Percentiles rank a stretch among this genome's conserved stretches.
Evolutionary conservation across 768 basidiomycete genomes (phyloP).

Genomic region (Crepidotus variabilis): DNA sequence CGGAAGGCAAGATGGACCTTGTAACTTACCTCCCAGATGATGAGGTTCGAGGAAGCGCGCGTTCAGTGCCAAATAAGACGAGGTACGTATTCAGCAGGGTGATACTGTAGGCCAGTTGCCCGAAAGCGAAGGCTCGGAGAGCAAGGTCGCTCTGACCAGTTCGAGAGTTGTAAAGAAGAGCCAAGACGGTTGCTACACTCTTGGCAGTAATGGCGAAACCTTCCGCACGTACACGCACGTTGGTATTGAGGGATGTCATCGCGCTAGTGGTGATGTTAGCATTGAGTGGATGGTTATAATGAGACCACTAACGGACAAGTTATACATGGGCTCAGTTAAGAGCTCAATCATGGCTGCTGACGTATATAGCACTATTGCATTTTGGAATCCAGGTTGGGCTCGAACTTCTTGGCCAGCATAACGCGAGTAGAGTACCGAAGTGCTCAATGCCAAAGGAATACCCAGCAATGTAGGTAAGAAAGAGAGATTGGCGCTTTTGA

Average conservation of each 20-base stretch:
- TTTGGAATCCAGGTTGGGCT: slow-evolving; percentile 60
- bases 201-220: slow-evolving; percentile 76
- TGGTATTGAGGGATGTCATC: slow-evolving; percentile 63
- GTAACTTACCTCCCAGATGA: slow-evolving; percentile 7
- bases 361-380: slow-evolving; percentile 67
- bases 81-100: slow-evolving; percentile 57
- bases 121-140: slow-evolving; percentile 80
- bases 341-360: slow-evolving; percentile 75
- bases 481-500: slow-evolving; percentile 38
- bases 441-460: slow-evolving; percentile 53
- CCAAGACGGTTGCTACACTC: slow-evolving; percentile 65
- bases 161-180: slow-evolving; percentile 50
- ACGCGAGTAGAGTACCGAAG: slow-evolving; percentile 49
- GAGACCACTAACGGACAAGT: slow-evolving; percentile 41
- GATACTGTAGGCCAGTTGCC: slow-evolving; percentile 74
- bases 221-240: slow-evolving; percentile 79
- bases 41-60: slow-evolving; percentile 25
- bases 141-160: slow-evolving; percentile 40
- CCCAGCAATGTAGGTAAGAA: slow-evolving; percentile 70
- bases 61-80: slow-evolving; percentile 28
- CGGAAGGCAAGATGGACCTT: not conserved
- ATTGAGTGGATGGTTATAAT: not conserved
- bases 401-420: slow-evolving; percentile 51
- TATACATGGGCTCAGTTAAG: slow-evolving; percentile 79
- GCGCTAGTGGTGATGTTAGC: slow-evolving; percentile 35